Evolutionary conservation across 2,329 filamentous ascomycete genomes (phyloP), one percentile per base, ranked within the genome.

Genomic region (Botrytis hyacinthi): DNA sequence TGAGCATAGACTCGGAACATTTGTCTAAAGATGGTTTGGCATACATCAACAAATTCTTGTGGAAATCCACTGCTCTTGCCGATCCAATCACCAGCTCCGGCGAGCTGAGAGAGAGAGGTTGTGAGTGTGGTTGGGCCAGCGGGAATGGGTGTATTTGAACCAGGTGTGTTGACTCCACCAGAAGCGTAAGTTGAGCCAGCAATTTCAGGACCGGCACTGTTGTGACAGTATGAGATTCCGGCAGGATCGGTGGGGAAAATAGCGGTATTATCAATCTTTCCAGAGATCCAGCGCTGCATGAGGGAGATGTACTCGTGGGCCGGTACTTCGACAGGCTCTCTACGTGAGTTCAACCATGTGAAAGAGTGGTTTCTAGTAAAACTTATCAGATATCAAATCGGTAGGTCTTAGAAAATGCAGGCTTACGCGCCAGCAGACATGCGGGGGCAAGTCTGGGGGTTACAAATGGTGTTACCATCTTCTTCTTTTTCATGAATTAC

Each of bases 1-100:
- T 99, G 96, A 66, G 96, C 92, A 81, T 99, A 99, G 78, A 98
- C 95, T 74, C 96, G 93, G 87, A 99, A 98, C 92, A 99, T 98
- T 84, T 98, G 96, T 79, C 95, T 92, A 85, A 98, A 95, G 80
- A 98, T 96, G 77, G 92, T 92, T 85, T 97, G 94, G 86, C 95
- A 96, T 78, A 97, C 94, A 75, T 92, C 90, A 78, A 95, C 87
- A 82, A 98, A 98, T 77, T 93, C 93, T 76, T 92, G 90, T 3
- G 96, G 96, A 83, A 99, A 99, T 6, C 95, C 95, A 75, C 93
- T 96, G 65, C 93, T 89, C 85, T 97, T 97, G 80, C 96, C 96
- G 73, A 97, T 87, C 93, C 94, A 98, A 75, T 91, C 89, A 61
- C 89, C 85, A 6, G 85, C 84, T 75, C 86, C 90, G 60, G 88